Percentiles rank a stretch among this genome's conserved stretches.
Conservation (phyloP, 2,329 filamentous ascomycete species). For the Trichophyton benhamiae region DNA sequence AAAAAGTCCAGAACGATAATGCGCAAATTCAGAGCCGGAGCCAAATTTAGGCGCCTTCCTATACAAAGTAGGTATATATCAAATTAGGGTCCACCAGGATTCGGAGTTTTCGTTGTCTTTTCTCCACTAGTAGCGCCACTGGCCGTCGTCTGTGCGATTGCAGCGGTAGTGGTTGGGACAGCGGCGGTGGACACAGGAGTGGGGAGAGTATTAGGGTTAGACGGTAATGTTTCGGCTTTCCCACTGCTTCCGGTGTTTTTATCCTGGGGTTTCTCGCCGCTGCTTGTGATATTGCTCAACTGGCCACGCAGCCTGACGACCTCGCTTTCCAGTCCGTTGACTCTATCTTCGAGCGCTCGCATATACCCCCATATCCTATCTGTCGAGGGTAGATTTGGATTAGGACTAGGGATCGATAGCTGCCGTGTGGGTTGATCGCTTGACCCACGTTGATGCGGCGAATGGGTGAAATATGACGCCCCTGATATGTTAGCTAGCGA, state of each 20-base stretch:
- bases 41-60: background rate
- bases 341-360: conserved; percentile 21
- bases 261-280: background rate
- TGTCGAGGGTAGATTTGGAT: conserved; percentile 3
- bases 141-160: background rate
- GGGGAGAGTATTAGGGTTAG: background rate
- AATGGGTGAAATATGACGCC: conserved; percentile 6
- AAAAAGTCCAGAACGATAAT: background rate
- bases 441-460: conserved; percentile 5
- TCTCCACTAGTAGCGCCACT: background rate
- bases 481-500: conserved; percentile 9
- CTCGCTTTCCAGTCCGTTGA: conserved; percentile 25
- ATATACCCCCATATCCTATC: conserved; percentile 22
- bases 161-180: background rate
- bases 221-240: background rate
- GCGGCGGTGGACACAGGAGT: background rate
- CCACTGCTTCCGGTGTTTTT: background rate
- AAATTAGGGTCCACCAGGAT: background rate
- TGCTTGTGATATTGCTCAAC: background rate
- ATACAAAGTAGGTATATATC: background rate
- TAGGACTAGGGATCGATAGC: conserved; percentile 8
- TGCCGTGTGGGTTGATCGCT: conserved; percentile 5
- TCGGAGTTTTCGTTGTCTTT: background rate
- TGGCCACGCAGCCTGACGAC: conserved; percentile 21
- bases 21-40: background rate